Evolutionary conservation across 192 early-diverging fungal species (phyloP).

Genomic region (Coemansia sp.): DNA sequence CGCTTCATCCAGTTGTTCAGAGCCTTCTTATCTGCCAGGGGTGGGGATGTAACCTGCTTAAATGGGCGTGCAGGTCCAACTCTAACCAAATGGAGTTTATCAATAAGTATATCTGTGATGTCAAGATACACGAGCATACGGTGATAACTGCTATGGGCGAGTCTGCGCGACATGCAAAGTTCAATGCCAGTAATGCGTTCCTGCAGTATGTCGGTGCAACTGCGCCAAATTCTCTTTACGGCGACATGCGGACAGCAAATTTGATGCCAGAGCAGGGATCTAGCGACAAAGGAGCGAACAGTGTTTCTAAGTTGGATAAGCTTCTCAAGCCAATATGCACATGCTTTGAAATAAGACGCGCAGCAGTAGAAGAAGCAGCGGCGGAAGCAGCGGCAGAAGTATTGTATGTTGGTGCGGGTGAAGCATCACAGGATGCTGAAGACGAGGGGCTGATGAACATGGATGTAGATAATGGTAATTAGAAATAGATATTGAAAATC

Average conservation of each 20-base stretch:
- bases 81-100: slow-evolving; percentile 35
- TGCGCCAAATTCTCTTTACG: slow-evolving; percentile 43
- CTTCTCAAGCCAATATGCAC: slow-evolving; percentile 46
- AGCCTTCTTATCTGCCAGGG: slow-evolving; percentile 45
- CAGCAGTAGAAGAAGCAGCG: not conserved
- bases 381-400: slow-evolving; percentile 17
- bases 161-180: slow-evolving; percentile 45
- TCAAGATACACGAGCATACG: slow-evolving; percentile 21
- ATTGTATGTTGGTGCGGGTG: not conserved
- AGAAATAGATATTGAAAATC: not conserved
- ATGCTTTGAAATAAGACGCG: slow-evolving; percentile 21
- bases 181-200: slow-evolving; percentile 25
- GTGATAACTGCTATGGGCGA: slow-evolving; percentile 30
- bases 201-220: slow-evolving; percentile 32
- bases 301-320: slow-evolving; percentile 21
- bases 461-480: not conserved
- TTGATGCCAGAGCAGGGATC: not conserved
- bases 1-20: slow-evolving; percentile 49
- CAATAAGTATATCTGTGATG: slow-evolving; percentile 32
- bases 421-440: not conserved
- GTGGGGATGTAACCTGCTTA: slow-evolving; percentile 43
- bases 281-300: not conserved
- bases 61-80: slow-evolving; percentile 25
- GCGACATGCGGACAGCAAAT: slow-evolving; percentile 22
- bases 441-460: slow-evolving; percentile 2